phyloP scores from a whole-genome alignment of 1,284 basidiomycete genomes.

The Tilletia caries region DNA sequence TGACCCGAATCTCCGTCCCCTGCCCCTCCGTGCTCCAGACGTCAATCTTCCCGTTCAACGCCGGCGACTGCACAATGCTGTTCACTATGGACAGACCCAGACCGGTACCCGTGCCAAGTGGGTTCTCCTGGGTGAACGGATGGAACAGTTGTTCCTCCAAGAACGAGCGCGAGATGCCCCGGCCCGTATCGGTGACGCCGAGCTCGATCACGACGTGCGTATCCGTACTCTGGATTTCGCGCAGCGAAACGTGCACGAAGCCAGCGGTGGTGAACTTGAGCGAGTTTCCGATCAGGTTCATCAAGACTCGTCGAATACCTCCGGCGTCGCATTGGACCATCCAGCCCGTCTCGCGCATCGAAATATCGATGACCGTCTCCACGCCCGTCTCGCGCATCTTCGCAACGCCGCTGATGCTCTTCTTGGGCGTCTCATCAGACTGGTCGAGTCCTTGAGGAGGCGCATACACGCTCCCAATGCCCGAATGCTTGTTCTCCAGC shows the following conservation, averaged over 20 bases:
- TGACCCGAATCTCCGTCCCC: constrained; percentile 89
- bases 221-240: constrained; percentile 65
- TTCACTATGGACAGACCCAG: constrained; percentile 95
- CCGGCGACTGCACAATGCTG: constrained; percentile 80
- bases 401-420: constrained; percentile 15
- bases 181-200: constrained; percentile 83
- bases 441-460: constrained; percentile 56
- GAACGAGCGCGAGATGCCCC: constrained; percentile 57
- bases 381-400: constrained; percentile 58
- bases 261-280: constrained; percentile 85
- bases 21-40: constrained; percentile 81
- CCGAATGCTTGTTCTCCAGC: constrained; percentile 56
- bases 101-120: constrained; percentile 85
- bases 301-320: constrained; percentile 82
- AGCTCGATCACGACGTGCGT: constrained; percentile 73
- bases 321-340: constrained; percentile 82
- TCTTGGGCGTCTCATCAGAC: constrained; percentile 1
- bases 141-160: constrained; percentile 86
- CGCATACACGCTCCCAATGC: constrained; percentile 88
- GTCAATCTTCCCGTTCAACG: constrained; percentile 77
- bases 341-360: constrained; percentile 74
- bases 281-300: constrained; percentile 92
- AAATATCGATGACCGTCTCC: constrained; percentile 85
- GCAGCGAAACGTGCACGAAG: constrained; percentile 78
- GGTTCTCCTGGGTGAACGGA: constrained; percentile 86